Evolutionary conservation across 129 eudicot genomes (phyloP).

Genomic region (Gnaphalium uliginosum): DNA sequence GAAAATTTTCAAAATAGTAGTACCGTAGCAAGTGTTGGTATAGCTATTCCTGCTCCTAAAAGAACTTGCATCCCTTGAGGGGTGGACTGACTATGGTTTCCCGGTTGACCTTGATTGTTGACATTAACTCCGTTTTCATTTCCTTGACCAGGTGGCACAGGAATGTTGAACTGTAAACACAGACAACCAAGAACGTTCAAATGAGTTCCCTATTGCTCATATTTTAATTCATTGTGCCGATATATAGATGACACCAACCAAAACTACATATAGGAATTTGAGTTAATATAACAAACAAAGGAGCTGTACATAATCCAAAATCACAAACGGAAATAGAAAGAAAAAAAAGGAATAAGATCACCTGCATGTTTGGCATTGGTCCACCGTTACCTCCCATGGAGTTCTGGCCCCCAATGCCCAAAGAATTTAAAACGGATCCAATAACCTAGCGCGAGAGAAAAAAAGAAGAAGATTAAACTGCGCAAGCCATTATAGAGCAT

Average conservation of each 20-base stretch:
- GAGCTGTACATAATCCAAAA: not conserved
- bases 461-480: not conserved
- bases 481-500: not conserved
- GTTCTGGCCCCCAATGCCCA: slow-evolving; percentile 64
- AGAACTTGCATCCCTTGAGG: slow-evolving; percentile 62
- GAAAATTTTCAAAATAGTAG: not conserved
- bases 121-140: slow-evolving; percentile 49
- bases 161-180: slow-evolving; percentile 33
- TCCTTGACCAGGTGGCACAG: slow-evolving; percentile 54
- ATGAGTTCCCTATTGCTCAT: not conserved
- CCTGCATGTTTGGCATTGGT: slow-evolving; percentile 57
- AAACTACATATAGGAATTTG: not conserved
- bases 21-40: slow-evolving; percentile 78
- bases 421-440: slow-evolving; percentile 80
- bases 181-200: not conserved
- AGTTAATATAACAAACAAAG: not conserved
- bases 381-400: slow-evolving; percentile 40
- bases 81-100: slow-evolving; percentile 56
- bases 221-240: too few species aligned
- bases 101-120: slow-evolving; percentile 57
- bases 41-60: slow-evolving; percentile 50
- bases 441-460: slow-evolving; percentile 55
- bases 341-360: slow-evolving; percentile 5
- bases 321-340: too few species aligned
- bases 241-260: not conserved